Percentiles rank a stretch among this genome's conserved stretches.
Conservation (phyloP, 2,329 filamentous ascomycete genomes). For the Neonectria coccinea region DNA sequence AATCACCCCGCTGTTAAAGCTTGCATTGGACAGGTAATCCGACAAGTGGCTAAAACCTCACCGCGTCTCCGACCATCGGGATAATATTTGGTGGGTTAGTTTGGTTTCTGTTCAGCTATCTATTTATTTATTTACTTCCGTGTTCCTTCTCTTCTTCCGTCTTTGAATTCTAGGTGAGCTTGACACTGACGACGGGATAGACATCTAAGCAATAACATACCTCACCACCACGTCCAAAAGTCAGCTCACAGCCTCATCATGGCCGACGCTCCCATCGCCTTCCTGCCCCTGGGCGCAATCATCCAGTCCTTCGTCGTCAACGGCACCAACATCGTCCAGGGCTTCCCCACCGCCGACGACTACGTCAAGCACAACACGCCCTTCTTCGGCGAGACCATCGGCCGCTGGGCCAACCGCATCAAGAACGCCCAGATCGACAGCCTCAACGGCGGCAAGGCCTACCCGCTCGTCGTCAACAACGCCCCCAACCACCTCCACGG, state of each 20-base stretch:
- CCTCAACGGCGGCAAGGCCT: constrained; percentile 76
- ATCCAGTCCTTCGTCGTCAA: constrained; percentile 84
- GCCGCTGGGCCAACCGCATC: constrained; percentile 85
- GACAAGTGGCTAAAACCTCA: constrained; percentile 33
- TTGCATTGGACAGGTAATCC: constrained; percentile 16
- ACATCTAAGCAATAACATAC: too few species aligned
- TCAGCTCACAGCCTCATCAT: constrained; percentile 45
- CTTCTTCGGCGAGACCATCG: constrained; percentile 94
- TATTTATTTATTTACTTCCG: constrained; percentile 10
- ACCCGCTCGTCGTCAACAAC: constrained; percentile 80
- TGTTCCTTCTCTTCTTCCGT: neutral
- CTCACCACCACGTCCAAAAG: neutral
- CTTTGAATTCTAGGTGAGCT: neutral
- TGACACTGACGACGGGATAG: neutral
- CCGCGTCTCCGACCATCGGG: constrained; percentile 27
- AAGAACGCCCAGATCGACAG: constrained; percentile 75
- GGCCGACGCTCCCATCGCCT: constrained; percentile 66
- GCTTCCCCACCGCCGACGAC: constrained; percentile 79
- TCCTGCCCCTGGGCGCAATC: constrained; percentile 82
- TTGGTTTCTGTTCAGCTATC: constrained; percentile 13
- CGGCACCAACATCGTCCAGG: constrained; percentile 87
- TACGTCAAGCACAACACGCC: constrained; percentile 82
- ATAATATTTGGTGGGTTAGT: neutral
- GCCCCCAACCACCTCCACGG: constrained; percentile 82
- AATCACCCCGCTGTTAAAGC: constrained; percentile 22